Evolutionary conservation across 2,329 filamentous ascomycete genomes (phyloP), one percentile per base, ranked within the genome.

Genomic region (Apiospora pterosperma): DNA sequence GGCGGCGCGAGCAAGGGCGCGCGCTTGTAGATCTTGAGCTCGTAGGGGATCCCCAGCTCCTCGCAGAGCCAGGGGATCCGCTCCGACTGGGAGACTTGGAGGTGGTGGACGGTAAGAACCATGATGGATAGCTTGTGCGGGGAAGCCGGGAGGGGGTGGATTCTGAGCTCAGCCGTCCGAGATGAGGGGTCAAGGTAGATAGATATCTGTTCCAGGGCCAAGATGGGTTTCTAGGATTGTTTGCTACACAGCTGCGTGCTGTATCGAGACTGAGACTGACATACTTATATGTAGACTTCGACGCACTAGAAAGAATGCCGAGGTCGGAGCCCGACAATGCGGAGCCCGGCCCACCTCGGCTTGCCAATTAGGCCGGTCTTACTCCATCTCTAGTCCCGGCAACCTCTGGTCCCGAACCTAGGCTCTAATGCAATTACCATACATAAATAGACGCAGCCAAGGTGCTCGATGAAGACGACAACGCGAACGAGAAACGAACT

Each of bases 1-100:
- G 73, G 64, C 14, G 78, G 77, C 1, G 75, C 75, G 28, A 78
- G 65, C 36, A 72, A 44, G 1, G 76, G 77, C 4, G 74, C 69
- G n/a, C 77, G 71, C 41, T 74, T 64, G 70, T 78, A 69, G 36
- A 64, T 68, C 36, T 67, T 68, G 7, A 70, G 65, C 36, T 67
- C 66, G 72, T 90, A 90, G 2, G 78, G 72, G 62, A 91, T 75
- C 59, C 76, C 74, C 21, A 90, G 83, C 74, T 91, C 88, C 74
- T 91, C 88, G 73, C 86, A 86, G 58, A 90, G 82, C 82, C 85
- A 90, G 70, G 84, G 76, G 62, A 90, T 80, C 44, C 88, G 86
- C 73, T 90, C 88, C 39, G 87, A 89, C 72, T 90, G 87, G 12
- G 85, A 87, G 72, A 80, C 70, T 58, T 80, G 77, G n/a, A 87